Conservation (phyloP, 2,329 filamentous ascomycete species). For the Apiospora marii region DNA sequence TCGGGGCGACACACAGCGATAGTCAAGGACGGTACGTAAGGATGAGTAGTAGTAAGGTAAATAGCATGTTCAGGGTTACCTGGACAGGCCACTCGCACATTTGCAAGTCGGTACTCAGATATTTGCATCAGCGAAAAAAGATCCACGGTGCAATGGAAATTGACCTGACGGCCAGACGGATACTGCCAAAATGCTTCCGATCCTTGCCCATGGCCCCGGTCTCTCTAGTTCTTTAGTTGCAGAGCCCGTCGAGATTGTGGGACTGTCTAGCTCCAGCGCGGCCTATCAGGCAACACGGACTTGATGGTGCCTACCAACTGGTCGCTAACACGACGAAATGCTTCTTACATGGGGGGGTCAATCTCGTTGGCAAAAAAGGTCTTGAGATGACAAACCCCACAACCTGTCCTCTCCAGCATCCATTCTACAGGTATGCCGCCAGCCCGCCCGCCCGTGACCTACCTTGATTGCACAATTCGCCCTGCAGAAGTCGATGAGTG, state of each 20-base stretch:
- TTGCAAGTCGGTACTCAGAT: not conserved
- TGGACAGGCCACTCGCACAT: not conserved
- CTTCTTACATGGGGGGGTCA: constrained; percentile 13
- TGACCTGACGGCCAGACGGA: constrained; percentile 8
- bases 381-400: constrained; percentile 17
- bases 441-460: not conserved
- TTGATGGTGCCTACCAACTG: constrained; percentile 16
- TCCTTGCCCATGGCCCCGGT: constrained; percentile 4
- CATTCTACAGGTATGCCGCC: not conserved
- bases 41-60: not conserved
- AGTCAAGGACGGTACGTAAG: not conserved
- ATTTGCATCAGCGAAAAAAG: not conserved
- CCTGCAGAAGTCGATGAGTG: constrained; percentile 16
- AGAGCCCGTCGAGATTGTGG: constrained; percentile 7
- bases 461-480: constrained; percentile 6
- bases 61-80: not conserved
- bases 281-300: constrained; percentile 17
- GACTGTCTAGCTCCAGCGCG: not conserved
- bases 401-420: not conserved
- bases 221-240: not conserved
- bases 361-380: constrained; percentile 13
- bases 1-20: not conserved
- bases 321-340: constrained; percentile 13
- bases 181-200: constrained; percentile 12
- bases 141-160: constrained; percentile 13